Evolutionary conservation across 768 basidiomycete species (phyloP), one percentile per base, ranked within the genome.

Genomic region (Leccinum barrowsii): DNA sequence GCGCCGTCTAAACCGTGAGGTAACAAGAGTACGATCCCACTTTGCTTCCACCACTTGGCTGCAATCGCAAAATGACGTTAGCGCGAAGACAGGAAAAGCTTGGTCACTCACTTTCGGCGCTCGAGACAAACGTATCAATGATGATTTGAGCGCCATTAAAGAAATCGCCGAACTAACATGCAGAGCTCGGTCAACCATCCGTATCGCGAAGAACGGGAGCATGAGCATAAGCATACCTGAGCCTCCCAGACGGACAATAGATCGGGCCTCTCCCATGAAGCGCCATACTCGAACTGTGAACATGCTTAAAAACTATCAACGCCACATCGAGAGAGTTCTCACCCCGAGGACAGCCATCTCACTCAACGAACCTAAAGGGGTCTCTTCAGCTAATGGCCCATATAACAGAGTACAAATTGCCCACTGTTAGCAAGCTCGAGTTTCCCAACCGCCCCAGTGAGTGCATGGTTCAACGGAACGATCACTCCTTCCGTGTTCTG

Each of bases 1-100:
- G 94, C 93, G 28, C 94, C 94, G 64, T 97, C 93, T 15, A 92
- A 77, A 15, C 94, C 94, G 60, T 97, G 94, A 24, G 94, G 94
- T 0, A 97, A 78, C 49, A 93, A 82, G 57, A 97, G 74, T 4
- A 92, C 87, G 21, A 97, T 80, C 0, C 89, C 94, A 63, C 92
- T 94, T 74, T 96, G 94, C 69, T 86, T 90, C 50, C 92, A 74
- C 94, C 94, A 97, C 77, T 97, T 97, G 4, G 93, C 92, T 93
- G 28, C 6, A 2, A 30, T 32, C n/a, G 28, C 26, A 35, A 35
- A 30, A 1, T 1, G 19, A 11, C 3, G 34, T 55, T 46, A 54
- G 24, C 11, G 28, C 3, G 7, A 2, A 11, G 32, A 26, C 37
- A 15, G 13, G 10, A 6, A 13, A 37, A 34, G 15, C 2, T 0